These are phyloP conservation scores for Conticribra weissflogii DNA, from an alignment of 108 stramenopile genomes.

Conservation along the genomic window DNA sequence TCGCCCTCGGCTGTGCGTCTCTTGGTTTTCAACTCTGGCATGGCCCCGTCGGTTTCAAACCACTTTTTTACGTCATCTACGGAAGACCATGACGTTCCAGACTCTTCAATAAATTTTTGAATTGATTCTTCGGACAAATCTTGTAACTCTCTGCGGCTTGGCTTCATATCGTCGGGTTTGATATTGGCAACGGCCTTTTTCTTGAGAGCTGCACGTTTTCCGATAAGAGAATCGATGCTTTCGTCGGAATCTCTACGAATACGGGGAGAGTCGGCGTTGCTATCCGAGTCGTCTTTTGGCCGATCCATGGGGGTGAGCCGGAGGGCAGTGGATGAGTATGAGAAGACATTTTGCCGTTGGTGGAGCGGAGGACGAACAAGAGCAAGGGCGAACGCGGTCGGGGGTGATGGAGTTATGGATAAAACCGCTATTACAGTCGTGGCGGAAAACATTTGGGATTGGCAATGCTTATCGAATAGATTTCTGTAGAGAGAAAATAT, in stretches of 20 bases:
- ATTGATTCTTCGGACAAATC: constrained; percentile 54
- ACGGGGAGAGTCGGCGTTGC: constrained; percentile 19
- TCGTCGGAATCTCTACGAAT: constrained; percentile 32
- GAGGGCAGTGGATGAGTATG: constrained; percentile 3
- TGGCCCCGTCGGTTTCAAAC: constrained; percentile 1
- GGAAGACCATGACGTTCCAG: constrained; percentile 18
- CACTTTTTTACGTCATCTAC: constrained; percentile 4
- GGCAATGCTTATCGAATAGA: not conserved
- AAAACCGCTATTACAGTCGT: constrained; percentile 14
- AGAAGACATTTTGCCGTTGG: not conserved
- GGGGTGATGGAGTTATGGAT: constrained; percentile 1
- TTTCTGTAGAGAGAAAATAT: too few species aligned
- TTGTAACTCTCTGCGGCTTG: constrained; percentile 30
- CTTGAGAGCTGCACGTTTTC: constrained; percentile 33
- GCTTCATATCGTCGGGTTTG: constrained; percentile 44
- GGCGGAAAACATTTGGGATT: constrained; percentile 3
- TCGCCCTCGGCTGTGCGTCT: not conserved
- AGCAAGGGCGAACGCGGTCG: constrained; percentile 12
- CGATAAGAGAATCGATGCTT: constrained; percentile 32
- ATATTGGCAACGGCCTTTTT: constrained; percentile 18
- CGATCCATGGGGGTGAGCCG: constrained; percentile 18
- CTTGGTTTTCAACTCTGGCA: not conserved
- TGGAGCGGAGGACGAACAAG: not conserved
- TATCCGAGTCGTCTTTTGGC: too few species aligned
- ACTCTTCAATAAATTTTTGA: constrained; percentile 40